A percentile compares a stretch with the other conserved stretches of the same genome.
Conservation (phyloP, 192 early-diverging fungal species). For the Backusella tarrabulga region DNA sequence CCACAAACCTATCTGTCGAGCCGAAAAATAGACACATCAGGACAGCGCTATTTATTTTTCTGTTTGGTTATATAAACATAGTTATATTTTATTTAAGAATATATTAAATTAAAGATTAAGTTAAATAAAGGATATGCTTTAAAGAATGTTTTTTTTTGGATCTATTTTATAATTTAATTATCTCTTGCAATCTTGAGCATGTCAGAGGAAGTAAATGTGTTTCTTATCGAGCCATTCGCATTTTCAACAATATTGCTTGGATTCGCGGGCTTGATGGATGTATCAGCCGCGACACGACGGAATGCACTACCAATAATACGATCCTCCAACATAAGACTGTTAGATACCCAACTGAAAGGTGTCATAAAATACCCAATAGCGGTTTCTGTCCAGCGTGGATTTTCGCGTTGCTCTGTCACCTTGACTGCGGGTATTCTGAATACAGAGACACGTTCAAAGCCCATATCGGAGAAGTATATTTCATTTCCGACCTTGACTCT, state of each 20-base stretch:
- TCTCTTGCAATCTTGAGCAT: not conserved
- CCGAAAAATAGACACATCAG: too few relatives aligned
- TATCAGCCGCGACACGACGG: conserved; percentile 6
- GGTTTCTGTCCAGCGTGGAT: not conserved
- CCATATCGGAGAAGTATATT: conserved; percentile 41
- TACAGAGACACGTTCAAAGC: not conserved
- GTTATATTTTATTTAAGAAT: too few relatives aligned
- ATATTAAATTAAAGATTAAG: too few relatives aligned
- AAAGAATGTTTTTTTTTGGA: not conserved
- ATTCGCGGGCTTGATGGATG: not conserved
- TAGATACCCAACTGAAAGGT: not conserved
- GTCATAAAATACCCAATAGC: not conserved
- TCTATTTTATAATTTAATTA: not conserved
- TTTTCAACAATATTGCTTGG: not conserved
- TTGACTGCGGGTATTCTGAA: not conserved
- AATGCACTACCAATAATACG: conserved; percentile 19
- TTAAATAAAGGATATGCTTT: too few relatives aligned
- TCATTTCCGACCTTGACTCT: conserved; percentile 77
- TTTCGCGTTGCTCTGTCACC: not conserved
- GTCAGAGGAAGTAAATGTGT: not conserved
- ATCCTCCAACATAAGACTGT: conserved; percentile 8
- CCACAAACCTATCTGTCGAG: too few relatives aligned
- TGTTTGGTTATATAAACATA: too few relatives aligned
- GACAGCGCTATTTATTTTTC: too few relatives aligned
- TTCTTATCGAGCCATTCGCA: not conserved